Evolutionary conservation across 306 rosid species (phyloP).

Genomic region (Fagus sylvatica): DNA sequence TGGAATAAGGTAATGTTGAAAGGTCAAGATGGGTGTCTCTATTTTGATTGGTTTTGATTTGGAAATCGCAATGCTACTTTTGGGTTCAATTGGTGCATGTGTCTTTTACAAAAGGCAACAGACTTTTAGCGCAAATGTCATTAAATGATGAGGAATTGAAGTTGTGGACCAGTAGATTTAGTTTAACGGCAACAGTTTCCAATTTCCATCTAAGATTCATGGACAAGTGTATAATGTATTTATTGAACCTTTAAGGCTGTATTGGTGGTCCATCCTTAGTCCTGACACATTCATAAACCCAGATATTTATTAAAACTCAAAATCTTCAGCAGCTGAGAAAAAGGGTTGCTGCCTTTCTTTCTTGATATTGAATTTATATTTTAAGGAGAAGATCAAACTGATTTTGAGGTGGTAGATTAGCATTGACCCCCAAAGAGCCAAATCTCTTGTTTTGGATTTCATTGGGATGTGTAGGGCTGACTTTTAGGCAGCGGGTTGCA

Average conservation of each 20-base stretch:
- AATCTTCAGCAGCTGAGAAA: no score
- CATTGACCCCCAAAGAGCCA: no score
- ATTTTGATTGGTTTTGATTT: conserved; percentile 9
- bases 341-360: no score
- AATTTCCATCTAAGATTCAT: neutral
- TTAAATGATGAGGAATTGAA: neutral
- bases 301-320: no score
- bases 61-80: neutral
- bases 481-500: no score
- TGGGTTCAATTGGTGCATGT: neutral
- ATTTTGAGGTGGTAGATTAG: no score
- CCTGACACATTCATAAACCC: no score
- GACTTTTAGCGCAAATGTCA: neutral
- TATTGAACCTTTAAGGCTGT: neutral
- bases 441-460: no score
- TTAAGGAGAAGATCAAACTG: no score
- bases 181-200: neutral
- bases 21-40: neutral
- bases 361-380: no score
- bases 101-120: neutral
- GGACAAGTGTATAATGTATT: neutral
- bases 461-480: no score
- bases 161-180: neutral
- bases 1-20: neutral
- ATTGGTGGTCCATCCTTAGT: no score